Evolutionary conservation across 2,329 filamentous ascomycete genomes (phyloP).

Genomic region (Nothopassalora personata): DNA sequence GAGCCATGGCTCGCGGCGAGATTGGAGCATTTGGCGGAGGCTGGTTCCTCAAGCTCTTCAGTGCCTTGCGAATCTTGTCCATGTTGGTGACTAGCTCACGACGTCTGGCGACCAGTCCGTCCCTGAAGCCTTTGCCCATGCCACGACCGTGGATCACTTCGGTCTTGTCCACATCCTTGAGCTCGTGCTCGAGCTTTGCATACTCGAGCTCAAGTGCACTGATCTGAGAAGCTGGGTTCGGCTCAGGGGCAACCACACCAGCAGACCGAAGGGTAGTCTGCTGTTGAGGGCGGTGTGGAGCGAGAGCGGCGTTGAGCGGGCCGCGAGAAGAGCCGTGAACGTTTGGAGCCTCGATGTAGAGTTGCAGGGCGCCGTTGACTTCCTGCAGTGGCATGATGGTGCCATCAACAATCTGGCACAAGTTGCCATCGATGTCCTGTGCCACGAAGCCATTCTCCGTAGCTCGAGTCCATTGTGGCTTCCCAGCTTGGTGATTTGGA

Average conservation of each 20-base stretch:
- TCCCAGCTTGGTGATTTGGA: slow-evolving; percentile 30
- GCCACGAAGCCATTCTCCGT: slow-evolving; percentile 36
- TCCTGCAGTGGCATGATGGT: slow-evolving; percentile 32
- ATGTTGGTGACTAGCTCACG: slow-evolving; percentile 30
- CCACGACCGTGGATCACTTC: slow-evolving; percentile 33
- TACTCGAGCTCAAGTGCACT: slow-evolving; percentile 34
- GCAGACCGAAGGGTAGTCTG: background rate
- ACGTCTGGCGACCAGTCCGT: slow-evolving; percentile 30
- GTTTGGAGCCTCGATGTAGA: slow-evolving; percentile 35
- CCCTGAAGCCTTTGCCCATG: slow-evolving; percentile 29
- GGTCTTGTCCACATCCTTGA: slow-evolving; percentile 34
- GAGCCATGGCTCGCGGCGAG: slow-evolving; percentile 20
- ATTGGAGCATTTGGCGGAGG: slow-evolving; percentile 21
- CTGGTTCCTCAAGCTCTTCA: slow-evolving; percentile 31
- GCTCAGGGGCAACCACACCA: slow-evolving; percentile 13
- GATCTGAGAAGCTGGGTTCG: slow-evolving; percentile 29
- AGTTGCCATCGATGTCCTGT: slow-evolving; percentile 32
- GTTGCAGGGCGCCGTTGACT: slow-evolving; percentile 30
- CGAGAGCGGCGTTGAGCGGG: slow-evolving; percentile 4
- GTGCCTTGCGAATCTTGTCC: slow-evolving; percentile 33
- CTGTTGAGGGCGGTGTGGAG: slow-evolving; percentile 1
- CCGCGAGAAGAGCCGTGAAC: slow-evolving; percentile 21
- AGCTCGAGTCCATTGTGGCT: slow-evolving; percentile 28
- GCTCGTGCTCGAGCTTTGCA: slow-evolving; percentile 33
- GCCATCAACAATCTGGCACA: slow-evolving; percentile 36